Evolutionary conservation across 164 flowering plant genomes (phyloP).

Genomic region (Macadamia integrifolia): DNA sequence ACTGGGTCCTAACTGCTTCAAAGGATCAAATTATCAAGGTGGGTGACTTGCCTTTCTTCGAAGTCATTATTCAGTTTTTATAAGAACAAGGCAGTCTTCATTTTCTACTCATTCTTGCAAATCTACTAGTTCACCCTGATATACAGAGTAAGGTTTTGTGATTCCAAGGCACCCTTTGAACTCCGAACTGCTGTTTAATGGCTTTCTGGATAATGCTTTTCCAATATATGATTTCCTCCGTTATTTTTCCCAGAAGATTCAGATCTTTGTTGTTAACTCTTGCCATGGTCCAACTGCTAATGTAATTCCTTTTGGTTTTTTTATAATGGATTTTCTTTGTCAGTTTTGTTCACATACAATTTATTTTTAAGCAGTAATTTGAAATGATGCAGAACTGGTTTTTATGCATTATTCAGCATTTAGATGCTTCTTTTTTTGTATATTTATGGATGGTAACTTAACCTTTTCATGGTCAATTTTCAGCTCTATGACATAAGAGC

Average conservation of each 20-base stretch:
- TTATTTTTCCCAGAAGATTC: neutral
- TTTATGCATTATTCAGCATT: no score
- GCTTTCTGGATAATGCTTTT: neutral
- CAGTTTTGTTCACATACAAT: no score
- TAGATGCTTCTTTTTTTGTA: no score
- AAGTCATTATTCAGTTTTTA: neutral
- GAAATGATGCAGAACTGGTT: no score
- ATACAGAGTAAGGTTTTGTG: neutral
- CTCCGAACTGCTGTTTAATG: neutral
- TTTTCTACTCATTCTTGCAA: neutral
- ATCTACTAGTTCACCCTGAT: neutral
- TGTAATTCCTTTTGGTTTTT: no score
- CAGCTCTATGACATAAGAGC: slow-evolving; percentile 98
- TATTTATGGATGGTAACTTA: no score
- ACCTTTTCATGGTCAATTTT: slow-evolving; percentile 10
- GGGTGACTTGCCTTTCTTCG: neutral
- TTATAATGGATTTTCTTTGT: no score
- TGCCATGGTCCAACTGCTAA: neutral
- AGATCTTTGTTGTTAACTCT: neutral
- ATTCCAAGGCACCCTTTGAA: neutral
- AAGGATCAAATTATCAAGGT: slow-evolving; percentile 99
- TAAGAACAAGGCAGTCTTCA: neutral
- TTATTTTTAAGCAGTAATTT: no score
- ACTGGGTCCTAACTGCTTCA: slow-evolving; percentile 95
- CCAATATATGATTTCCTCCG: neutral